These are phyloP conservation scores for Fraxinus platypoda DNA, from an alignment of 305 asterid species.

Conservation along the genomic window DNA sequence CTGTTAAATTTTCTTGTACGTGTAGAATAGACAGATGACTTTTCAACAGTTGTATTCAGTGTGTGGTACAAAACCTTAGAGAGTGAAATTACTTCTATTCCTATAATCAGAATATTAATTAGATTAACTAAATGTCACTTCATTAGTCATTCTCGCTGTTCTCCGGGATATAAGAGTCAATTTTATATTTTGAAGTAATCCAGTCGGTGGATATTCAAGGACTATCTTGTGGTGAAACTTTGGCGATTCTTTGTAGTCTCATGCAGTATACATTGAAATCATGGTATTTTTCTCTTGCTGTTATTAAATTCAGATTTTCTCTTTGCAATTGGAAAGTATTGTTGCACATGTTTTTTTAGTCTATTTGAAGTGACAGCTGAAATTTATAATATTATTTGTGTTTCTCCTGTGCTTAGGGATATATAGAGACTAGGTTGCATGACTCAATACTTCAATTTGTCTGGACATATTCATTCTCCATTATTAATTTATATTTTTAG, in stretches of 20 bases:
- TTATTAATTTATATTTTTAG: constrained; percentile 13
- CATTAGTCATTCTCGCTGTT: neutral
- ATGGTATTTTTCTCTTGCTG: neutral
- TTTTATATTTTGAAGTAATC: neutral
- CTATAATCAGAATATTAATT: neutral
- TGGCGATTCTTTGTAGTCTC: neutral
- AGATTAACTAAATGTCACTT: constrained; percentile 6
- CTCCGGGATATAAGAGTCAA: neutral
- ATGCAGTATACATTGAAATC: neutral
- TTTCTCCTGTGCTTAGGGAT: constrained; percentile 18
- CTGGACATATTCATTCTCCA: constrained; percentile 20
- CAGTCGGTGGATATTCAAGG: neutral
- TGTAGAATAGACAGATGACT: too few species aligned
- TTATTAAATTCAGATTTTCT: neutral
- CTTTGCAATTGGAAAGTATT: neutral
- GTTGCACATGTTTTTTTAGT: neutral
- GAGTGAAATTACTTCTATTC: constrained; percentile 22
- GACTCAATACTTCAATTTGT: constrained; percentile 30
- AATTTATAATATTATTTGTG: constrained; percentile 14
- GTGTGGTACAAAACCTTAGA: constrained; percentile 23
- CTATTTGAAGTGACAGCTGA: constrained; percentile 6
- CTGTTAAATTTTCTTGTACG: neutral
- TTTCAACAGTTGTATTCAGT: neutral
- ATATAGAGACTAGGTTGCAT: constrained; percentile 21
- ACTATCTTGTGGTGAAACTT: neutral